Evolutionary conservation across 2,329 filamentous ascomycete genomes (phyloP), one percentile per base, ranked within the genome.

Genomic region (Aspergillus jensenii): DNA sequence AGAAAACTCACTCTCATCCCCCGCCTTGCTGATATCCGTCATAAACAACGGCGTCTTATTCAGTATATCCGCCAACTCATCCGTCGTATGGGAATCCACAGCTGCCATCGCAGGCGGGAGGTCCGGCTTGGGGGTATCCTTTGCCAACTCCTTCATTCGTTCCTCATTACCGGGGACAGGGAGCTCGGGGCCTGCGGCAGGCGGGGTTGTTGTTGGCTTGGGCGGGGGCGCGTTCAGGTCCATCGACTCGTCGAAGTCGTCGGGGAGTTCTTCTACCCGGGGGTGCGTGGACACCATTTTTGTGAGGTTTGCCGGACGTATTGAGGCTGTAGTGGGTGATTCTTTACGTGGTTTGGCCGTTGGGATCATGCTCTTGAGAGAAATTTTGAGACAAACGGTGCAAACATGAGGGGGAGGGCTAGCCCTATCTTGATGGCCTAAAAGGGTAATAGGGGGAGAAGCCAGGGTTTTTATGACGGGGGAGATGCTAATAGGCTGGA

Each of bases 31-130:
- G 35, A 97, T 82, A 65, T 90, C 88, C 31, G 92, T 98, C 95
- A 99, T 99, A 81, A 99, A 99, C 39, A 99, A 83, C 6, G 95
- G 95, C 48, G 84, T 82, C 63, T 86, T 85, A 69, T 89, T 89
- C 76, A 90, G 80, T 67, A 88, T 84, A 47, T 80, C 77, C 41
- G 87, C 68, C 37, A 90, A 76, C 63, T 90, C 84, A 48, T 87
- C 84, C 1, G 79, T 79, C 4, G 81, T 80, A 68, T 85, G 80
- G 55, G 81, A 79, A 59, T 80, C 81, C 45, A 84, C 76, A 2
- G 81, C 81, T 17, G 82, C 83, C 78, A 87, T 84, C 4, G 76
- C 78, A 1, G 85, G 85, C 5, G 87, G 85, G 60, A 87, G 75
- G 12, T 77, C 74, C 6, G 83, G 71, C 57, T 71, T 68, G 21